Evolutionary conservation across 176 grass and related monocot species (phyloP), one percentile per base, ranked within the genome.

Genomic region (Aegilops umbellulata): DNA sequence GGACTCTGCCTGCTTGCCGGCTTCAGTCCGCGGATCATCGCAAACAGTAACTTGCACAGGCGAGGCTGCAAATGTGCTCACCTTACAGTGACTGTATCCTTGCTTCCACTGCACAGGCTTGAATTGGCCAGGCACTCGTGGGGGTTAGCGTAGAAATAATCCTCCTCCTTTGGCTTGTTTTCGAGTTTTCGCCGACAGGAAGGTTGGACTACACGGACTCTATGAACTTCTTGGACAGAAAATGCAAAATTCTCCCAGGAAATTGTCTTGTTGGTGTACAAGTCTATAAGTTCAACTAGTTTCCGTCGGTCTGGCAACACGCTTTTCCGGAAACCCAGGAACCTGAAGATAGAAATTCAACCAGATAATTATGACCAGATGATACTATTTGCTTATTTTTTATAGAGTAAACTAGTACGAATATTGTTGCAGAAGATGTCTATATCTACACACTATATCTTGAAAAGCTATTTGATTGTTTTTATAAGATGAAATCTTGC

Each of bases 111-210:
- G 85, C 95, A 97, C 36, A 81, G 31, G 65, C 60, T 88, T 68
- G 86, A 78, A 93, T 94, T 93, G 36, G 63, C 74, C 46, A 97
- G 66, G 90, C 95, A 97, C 82, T 97, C 93, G 5, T 92, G 88
- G 49, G 95, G 95, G 86, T 98, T 98, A 61, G 91, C 82, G 22
- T 95, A 98, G 81, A 98, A 98, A 80, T 98, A 98, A 86, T 98
- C 95, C 88, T 98, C 95, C 73, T 98, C 95, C 76, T 98, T 98
- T 4, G 89, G 93, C 84, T 92, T 98, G 72, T 82, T 90, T 42
- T 83, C 81, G 79, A 95, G 60, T 80, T 92, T 82, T 57, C n/a
- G 90, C 65, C 95, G 80, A 89, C 95, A 98, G 19, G 84, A 82
- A 65, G 91, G 87, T 85, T 95, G 87, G 10, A 90, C 93, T 25